Evolutionary conservation across 148 eudicot genomes (phyloP).

Genomic region (Limonium bicolor): DNA sequence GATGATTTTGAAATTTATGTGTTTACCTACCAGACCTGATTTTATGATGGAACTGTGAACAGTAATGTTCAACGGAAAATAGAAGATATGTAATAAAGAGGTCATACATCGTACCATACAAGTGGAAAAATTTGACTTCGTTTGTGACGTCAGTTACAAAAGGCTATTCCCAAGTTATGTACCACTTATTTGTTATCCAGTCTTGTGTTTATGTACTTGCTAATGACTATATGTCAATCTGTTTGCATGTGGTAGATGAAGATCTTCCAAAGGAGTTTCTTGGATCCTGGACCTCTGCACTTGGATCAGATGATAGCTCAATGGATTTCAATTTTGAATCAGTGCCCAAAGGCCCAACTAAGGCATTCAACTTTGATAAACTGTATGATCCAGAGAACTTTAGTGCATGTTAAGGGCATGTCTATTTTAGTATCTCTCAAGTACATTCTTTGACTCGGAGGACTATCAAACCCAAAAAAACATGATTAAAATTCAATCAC

Average conservation of each 20-base stretch:
- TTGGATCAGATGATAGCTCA: conserved; percentile 33
- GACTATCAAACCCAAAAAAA: no score
- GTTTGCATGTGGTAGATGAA: conserved; percentile 27
- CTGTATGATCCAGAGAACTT: conserved; percentile 35
- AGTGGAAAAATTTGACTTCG: no score
- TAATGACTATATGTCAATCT: not conserved
- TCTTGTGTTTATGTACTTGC: not conserved
- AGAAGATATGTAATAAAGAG: no score
- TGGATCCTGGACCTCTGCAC: conserved; percentile 56
- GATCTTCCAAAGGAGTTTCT: conserved; percentile 72
- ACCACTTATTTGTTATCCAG: not conserved
- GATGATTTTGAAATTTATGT: no score
- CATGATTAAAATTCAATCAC: no score
- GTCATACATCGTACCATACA: no score
- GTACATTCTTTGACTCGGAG: no score
- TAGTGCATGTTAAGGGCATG: not conserved
- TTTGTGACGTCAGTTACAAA: no score
- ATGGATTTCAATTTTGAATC: conserved; percentile 74
- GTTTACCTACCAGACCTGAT: no score
- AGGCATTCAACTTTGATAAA: conserved; percentile 61
- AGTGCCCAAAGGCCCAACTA: conserved; percentile 52
- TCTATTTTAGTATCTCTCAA: not conserved
- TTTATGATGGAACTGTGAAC: no score
- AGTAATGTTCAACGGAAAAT: no score
- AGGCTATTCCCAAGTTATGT: no score